phyloP scores from a whole-genome alignment of 2,329 filamentous ascomycete species.

The Colletotrichum acutatum region DNA sequence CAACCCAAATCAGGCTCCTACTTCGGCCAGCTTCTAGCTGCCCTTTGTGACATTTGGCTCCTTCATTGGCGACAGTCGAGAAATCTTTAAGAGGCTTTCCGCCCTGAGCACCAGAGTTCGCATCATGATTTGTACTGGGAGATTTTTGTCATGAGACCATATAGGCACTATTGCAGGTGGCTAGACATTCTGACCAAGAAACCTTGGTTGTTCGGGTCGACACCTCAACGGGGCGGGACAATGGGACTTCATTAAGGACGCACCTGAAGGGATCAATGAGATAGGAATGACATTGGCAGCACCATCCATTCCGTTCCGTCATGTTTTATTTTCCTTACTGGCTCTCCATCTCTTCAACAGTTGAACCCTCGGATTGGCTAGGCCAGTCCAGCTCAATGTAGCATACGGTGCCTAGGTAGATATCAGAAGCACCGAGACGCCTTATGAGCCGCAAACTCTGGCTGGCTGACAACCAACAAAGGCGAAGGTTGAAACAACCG shows the following conservation, averaged over 20 bases:
- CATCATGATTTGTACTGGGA: not conserved
- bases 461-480: not conserved
- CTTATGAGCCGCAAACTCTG: not conserved
- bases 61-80: not conserved
- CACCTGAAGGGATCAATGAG: no score
- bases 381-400: no score
- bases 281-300: not conserved
- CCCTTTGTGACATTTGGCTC: not conserved
- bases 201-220: not conserved
- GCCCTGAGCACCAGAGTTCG: not conserved
- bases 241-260: no score
- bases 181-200: not conserved
- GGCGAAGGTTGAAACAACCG: conserved; percentile 19
- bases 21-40: not conserved
- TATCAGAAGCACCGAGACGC: not conserved
- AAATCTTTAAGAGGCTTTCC: not conserved
- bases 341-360: not conserved
- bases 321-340: not conserved
- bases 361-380: no score
- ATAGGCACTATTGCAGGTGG: not conserved
- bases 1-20: not conserved
- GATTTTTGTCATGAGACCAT: not conserved
- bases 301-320: not conserved
- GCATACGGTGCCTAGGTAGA: not conserved
- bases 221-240: not conserved